Base-by-base conservation (phyloP, 208 protist genomes). In the Endotrypanum monterogeii region DNA sequence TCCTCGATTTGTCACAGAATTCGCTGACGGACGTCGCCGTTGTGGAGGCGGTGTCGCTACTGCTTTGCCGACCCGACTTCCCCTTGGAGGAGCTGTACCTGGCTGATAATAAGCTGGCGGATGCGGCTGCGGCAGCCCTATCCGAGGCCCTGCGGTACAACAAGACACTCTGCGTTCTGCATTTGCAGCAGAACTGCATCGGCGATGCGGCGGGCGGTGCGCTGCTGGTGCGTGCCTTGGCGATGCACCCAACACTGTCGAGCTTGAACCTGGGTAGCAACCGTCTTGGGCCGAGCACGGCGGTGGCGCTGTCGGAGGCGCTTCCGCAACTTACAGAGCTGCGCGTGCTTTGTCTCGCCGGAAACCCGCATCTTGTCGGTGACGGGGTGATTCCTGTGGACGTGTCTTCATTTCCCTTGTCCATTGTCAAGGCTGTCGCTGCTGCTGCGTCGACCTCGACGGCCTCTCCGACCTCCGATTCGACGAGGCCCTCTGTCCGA, bases 1-100 rank as follows among this genome's bases (percentile, higher is more conserved):
- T 94, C 56, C 86, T 98, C 30, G 90, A 97, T 74, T 76, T 98
- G 39, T 96, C 91, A 32, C 87, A 82, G 69, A 98, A 98, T 75
- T 73, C 80, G 52, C 79, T 98, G 65, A 85, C 85, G 44, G 94
- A 96, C 69, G 78, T 78, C 6, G 89, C 81, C 16, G 80, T 82
- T n/a, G 78, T 72, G 28, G 54, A 87, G 41, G 88, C 85, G 6
- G 69, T 98, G 23, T 83, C 92, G 23, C 67, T 94, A 25, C 79
- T 97, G 28, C 80, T 98, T 9, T 88, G 78, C 39, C 83, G 86
- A 51, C 78, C 74, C 12, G 83, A 90, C 46, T 86, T 89, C 44
- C 79, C 87, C 3, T 71, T 98, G 35, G 83, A 92, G 81, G 85
- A 93, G 80, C 74, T 98, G 9, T 84, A 96, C 60, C 78, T 98